Percentiles rank a stretch among this genome's conserved stretches.
Conservation (phyloP, 441 rosid genomes). For the California macrophylla region DNA sequence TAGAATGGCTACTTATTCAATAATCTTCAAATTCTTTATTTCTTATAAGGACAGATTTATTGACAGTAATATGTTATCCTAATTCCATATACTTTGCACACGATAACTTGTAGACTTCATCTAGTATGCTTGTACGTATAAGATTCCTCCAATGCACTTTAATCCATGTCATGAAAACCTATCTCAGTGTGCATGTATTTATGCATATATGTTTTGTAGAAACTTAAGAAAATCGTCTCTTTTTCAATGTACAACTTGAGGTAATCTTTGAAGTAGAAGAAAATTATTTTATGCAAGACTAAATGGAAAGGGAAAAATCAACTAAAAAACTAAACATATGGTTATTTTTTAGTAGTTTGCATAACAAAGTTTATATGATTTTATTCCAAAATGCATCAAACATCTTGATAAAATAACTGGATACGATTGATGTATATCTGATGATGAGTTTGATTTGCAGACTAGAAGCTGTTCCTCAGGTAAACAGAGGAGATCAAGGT, state of each 20-base stretch:
- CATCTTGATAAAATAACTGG: neutral
- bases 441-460: constrained; percentile 33
- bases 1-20: neutral
- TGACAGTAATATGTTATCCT: neutral
- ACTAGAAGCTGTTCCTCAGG: constrained; percentile 76
- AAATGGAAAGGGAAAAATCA: neutral
- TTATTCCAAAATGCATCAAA: neutral
- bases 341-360: neutral
- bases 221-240: neutral
- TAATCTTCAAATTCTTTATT: neutral
- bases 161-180: neutral
- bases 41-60: neutral
- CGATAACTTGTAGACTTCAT: neutral
- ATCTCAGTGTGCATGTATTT: neutral
- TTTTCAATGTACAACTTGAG: neutral
- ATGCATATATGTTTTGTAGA: neutral
- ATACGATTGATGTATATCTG: neutral
- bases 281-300: neutral
- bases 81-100: neutral
- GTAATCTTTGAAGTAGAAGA: neutral
- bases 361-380: neutral
- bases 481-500: constrained; percentile 67
- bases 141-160: neutral
- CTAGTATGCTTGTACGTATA: neutral
- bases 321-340: neutral